phyloP scores from a whole-genome alignment of 805 yeast species.

The Lipomyces yamanashiensis region DNA sequence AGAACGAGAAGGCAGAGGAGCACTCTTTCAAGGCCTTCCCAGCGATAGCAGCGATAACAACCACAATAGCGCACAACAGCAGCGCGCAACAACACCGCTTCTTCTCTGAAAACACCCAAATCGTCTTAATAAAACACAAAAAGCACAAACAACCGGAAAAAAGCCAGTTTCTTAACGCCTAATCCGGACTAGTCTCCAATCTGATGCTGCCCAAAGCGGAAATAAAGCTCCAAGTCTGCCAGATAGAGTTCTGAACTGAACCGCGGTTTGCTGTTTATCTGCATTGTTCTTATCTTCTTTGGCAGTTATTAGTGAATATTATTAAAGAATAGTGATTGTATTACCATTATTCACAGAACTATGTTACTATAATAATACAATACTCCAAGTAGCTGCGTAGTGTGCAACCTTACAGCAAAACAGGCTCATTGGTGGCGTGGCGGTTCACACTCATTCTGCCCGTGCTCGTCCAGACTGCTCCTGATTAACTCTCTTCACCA shows the following conservation, averaged over 20 bases:
- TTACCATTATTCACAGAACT: no score
- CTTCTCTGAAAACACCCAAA: no score
- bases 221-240: neutral
- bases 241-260: neutral
- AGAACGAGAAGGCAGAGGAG: no score
- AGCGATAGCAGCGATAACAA: neutral
- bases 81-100: neutral
- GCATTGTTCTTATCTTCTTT: neutral
- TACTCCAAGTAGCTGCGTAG: neutral
- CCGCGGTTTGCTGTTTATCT: neutral
- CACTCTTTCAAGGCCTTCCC: neutral
- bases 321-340: neutral
- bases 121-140: no score
- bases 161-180: neutral
- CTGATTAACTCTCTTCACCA: neutral
- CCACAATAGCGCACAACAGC: neutral
- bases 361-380: neutral
- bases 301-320: no score
- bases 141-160: neutral
- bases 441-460: slow-evolving; percentile 1
- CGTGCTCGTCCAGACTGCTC: slow-evolving; percentile 3
- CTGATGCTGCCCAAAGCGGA: slow-evolving; percentile 4
- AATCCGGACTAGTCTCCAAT: slow-evolving; percentile 1
- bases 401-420: neutral
- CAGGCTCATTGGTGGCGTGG: slow-evolving; percentile 9